Evolutionary conservation across 441 rosid genomes (phyloP), one percentile per base, ranked within the genome.

Genomic region (Euphorbia schlechtendalii): DNA sequence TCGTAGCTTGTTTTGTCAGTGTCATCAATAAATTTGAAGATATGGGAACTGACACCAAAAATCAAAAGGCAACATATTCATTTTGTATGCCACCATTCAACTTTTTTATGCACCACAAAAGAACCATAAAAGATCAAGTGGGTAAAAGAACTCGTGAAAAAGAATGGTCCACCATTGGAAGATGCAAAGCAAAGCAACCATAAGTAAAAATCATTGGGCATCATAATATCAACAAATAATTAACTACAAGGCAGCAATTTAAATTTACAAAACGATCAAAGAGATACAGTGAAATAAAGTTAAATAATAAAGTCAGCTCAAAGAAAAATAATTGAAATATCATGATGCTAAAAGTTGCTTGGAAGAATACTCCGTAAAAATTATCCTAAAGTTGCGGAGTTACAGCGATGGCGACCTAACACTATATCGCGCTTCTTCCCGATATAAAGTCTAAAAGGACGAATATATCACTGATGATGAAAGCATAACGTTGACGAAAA

Each of bases 1-100:
- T 81, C 83, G 2, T 45, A 0, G 8, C n/a, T 32, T 41, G 30
- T 21, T n/a, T n/a, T 57, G 20, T 13, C 60, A 32, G 38, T 67
- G 40, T 34, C 40, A 34, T 34, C 10, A 34, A 34, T 34, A 34
- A 17, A 48, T 17, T 48, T 4, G 3, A 18, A 48, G 52, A 48
- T 22, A 18, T 54, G 32, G 8, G 5, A 43, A 27, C 36, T 7
- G 20, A 55, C 27, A 14, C 14, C 13, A 53, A 1, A 63, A 63
- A 58, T 41, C 69, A 56, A 48, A 49, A 45, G 14, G 14, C 8
- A 0, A 20, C 14, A 38, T 34, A 11, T 17, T 9, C 25, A 6
- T 4, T 21, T 5, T 38, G 15, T 18, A 34, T 6, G 2, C 5
- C 51, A 40, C 20, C 5, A 4, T 21, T 58, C 5, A 21, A 12